Evolutionary conservation across 768 basidiomycete genomes (phyloP), one percentile per base, ranked within the genome.

Genomic region (Inosperma sp.): DNA sequence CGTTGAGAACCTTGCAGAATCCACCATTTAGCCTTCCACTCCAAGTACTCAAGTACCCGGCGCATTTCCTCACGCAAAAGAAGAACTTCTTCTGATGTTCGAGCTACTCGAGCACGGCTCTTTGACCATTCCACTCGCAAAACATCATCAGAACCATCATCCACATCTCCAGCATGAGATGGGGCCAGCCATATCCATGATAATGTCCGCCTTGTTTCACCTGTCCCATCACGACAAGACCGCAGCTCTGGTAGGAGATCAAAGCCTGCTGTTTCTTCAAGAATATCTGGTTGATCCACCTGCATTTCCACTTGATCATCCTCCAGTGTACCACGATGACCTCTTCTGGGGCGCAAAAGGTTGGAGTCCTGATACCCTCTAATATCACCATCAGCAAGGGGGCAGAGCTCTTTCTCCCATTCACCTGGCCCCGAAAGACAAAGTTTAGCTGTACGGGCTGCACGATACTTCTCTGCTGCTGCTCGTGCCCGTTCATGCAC

Each of bases 31-130:
- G 22, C 7, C 16, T 42, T 42, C 49, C 49, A 50, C 8, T 7
- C 3, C 8, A 50, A 23, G 23, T 19, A 40, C 39, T 41, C 23
- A 16, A 17, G 39, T 8, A 30, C 26, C 7, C 37, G 23, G 10
- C 30, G 16, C 49, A 50, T 50, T 21, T 50, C 49, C 16, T 50
- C 49, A 17, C 22, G 23, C 17, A 50, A 25, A 9, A 50, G 35
- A 7, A n/a, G 23, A 23, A 50, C 49, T 17, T 50, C 49, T 23
- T 50, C 49, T 13, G 4, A 7, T 12, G 37, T 26, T 5, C 49
- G 49, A 6, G 12, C 8, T 13, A n/a, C 8, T 10, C 42, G 14
- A 9, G 42, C 43, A 10, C 43, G 43, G 23, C 22, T 29, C 19
- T 44, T 44, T 13, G 43, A 8, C 43, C 43, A 44, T 26, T 44